Evolutionary conservation across 2,329 filamentous ascomycete genomes (phyloP).

Genomic region (Myriosclerotinia scirpicola): DNA sequence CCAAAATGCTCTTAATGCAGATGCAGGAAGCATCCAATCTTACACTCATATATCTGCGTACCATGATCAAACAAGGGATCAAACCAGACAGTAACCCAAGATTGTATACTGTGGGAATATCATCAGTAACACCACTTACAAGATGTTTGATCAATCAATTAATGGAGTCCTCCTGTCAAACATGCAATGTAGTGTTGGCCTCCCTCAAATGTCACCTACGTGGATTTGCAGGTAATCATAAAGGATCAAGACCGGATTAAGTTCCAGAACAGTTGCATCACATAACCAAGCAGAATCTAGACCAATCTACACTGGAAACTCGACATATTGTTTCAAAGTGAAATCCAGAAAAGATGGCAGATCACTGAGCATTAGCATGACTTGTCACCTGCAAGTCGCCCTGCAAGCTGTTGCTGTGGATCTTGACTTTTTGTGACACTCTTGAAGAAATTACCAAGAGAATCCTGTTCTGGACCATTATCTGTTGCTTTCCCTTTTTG

Average conservation of each 20-base stretch:
- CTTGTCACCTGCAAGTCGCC: not conserved
- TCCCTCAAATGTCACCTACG: not conserved
- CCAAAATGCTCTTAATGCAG: not conserved
- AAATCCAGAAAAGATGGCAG: not conserved
- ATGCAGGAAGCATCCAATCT: not conserved
- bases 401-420: not conserved
- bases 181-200: conserved; percentile 13
- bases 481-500: not conserved
- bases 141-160: not conserved
- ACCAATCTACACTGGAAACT: too few species aligned
- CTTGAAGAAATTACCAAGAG: not conserved
- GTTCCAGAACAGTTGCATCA: not conserved
- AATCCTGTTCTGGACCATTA: not conserved
- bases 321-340: not conserved
- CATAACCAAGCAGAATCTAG: not conserved
- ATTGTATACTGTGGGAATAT: not conserved
- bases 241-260: too few species aligned
- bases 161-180: not conserved
- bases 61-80: not conserved
- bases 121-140: not conserved
- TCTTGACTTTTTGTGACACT: not conserved
- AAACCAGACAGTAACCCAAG: not conserved
- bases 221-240: not conserved
- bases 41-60: not conserved
- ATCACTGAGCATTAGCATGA: not conserved